A percentile compares a stretch with the other conserved stretches of the same genome.
Evolutionary conservation across 1,139 yeast species (phyloP).

Genomic region (Pneumocystis carinii): DNA sequence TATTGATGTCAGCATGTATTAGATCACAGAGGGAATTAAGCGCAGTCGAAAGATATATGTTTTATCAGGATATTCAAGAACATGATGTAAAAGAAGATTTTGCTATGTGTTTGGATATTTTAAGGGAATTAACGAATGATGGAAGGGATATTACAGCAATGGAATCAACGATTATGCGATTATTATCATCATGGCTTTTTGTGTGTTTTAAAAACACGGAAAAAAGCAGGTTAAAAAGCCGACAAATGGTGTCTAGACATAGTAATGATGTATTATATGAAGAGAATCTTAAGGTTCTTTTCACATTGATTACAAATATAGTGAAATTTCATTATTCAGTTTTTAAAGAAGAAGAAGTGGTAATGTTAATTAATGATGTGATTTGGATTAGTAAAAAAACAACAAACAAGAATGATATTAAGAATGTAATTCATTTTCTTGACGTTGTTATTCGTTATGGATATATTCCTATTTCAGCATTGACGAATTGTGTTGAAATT

Average conservation of each 20-base stretch:
- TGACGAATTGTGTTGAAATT: conserved; percentile 31
- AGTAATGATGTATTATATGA: conserved; percentile 11
- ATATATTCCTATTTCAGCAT: conserved; percentile 30
- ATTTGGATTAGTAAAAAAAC: conserved; percentile 34
- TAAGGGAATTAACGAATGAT: conserved; percentile 39
- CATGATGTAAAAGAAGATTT: conserved; percentile 41
- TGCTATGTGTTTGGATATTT: conserved; percentile 38
- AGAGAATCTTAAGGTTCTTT: conserved; percentile 23
- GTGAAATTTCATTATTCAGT: conserved; percentile 36
- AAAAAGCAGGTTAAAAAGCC: background rate
- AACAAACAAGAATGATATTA: conserved; percentile 28
- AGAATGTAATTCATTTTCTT: conserved; percentile 33
- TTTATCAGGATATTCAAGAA: conserved; percentile 45
- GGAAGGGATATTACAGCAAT: conserved; percentile 37
- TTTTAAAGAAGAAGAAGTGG: conserved; percentile 31
- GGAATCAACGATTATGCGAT: conserved; percentile 2
- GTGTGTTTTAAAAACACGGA: background rate
- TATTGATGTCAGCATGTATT: conserved; percentile 43
- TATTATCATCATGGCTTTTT: conserved; percentile 5
- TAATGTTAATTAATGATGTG: conserved; percentile 25
- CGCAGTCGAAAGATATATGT: conserved; percentile 36
- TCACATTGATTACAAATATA: conserved; percentile 32
- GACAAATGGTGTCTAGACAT: background rate
- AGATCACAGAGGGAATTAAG: conserved; percentile 33
- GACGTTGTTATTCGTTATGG: conserved; percentile 37